Base-by-base conservation (phyloP, 768 basidiomycete species). In the Neoboletus brunneissimus region DNA sequence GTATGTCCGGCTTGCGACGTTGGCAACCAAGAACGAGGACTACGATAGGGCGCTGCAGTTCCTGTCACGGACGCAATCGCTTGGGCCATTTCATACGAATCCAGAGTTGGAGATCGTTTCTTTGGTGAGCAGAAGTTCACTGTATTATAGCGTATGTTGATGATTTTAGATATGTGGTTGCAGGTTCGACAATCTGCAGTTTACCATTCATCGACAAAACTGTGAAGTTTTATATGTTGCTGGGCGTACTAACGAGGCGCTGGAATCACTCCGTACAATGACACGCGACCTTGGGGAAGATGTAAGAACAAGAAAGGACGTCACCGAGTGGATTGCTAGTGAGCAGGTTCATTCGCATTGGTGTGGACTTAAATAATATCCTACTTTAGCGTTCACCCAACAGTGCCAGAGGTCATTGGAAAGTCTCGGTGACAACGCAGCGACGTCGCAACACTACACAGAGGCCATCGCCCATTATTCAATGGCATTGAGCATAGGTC, bases 131-230 rank as follows among this genome's bases (percentile, higher is more conserved):
- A 1, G 9, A 16, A 16, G 25, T 11, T 3, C 29, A 41, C 22
- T 22, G 40, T 5, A 10, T 40, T 47, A 1, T 6, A 0, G 8
- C 32, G 5, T 18, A 18, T 18, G 5, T 12, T 52, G 27, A 58
- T 32, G 25, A 13, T 22, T 35, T 25, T 16, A 59, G 58, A 48
- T 59, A 43, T 59, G 56, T 7, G 58, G 58, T 1, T 59, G 58
- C 56, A 58, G 35, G 29, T 58, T 59, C 16, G 58, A 58, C 23
- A 44, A 58, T n/a, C 18, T 59, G 13, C 13, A 18, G 18, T 58
- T 58, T 38, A 37, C 22, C 11, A 43, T 41, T 25, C 25, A 29
- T 20, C 50, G 35, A 29, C 40, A 44, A 37, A 35, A 27, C 18
- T 59, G 58, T 22, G 58, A 59, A 27, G n/a, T 11, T 11, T 51